Conservation (phyloP, 2,329 filamentous ascomycete species). For the Acrocalymma vagum region DNA sequence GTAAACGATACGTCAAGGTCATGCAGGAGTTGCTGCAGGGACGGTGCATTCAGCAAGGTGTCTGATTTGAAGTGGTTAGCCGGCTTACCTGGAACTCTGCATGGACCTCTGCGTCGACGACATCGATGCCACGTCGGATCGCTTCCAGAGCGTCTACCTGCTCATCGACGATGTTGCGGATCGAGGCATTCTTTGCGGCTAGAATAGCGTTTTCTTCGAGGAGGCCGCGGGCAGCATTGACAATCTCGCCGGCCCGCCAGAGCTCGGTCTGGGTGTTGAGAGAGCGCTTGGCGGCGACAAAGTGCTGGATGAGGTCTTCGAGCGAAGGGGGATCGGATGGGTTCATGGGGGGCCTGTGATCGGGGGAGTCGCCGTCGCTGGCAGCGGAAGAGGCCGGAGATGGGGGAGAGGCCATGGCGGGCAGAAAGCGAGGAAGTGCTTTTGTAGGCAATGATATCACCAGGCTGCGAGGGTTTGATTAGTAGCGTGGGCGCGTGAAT, state of each 20-base stretch:
- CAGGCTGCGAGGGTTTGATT: too few relatives aligned
- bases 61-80: background rate
- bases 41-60: constrained; percentile 12
- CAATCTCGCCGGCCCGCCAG: constrained; percentile 85
- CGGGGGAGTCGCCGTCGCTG: constrained; percentile 42
- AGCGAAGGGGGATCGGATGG: constrained; percentile 60
- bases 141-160: constrained; percentile 54
- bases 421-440: too few relatives aligned
- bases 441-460: too few relatives aligned
- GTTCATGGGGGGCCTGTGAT: too few relatives aligned
- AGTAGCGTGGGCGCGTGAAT: too few relatives aligned
- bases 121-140: constrained; percentile 52
- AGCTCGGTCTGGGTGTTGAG: constrained; percentile 85
- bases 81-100: constrained; percentile 52
- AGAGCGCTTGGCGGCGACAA: constrained; percentile 87
- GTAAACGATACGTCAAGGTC: constrained; percentile 73
- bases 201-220: constrained; percentile 83
- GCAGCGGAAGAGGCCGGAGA: constrained; percentile 51
- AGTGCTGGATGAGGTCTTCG: constrained; percentile 82
- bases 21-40: constrained; percentile 61
- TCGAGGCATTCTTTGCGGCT: constrained; percentile 58
- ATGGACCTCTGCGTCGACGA: constrained; percentile 51
- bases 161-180: constrained; percentile 52
- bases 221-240: constrained; percentile 75
- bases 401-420: constrained; percentile 47